A percentile compares a stretch with the other conserved stretches of the same genome.
These are phyloP conservation scores for Galerina sulciceps DNA, from an alignment of 768 basidiomycete species.

Conservation along the genomic window DNA sequence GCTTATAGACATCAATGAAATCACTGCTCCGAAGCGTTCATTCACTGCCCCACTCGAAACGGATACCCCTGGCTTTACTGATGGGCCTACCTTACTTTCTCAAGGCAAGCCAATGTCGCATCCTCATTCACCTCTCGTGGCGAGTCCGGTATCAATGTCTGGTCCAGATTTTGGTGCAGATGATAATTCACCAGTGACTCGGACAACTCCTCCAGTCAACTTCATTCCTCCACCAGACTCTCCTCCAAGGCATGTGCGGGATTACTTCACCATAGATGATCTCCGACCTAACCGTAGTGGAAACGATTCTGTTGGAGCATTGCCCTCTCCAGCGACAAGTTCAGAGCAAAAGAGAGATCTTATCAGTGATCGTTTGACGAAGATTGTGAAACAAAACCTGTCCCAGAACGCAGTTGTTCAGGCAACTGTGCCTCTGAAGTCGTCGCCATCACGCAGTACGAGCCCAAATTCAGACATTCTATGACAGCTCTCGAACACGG, in stretches of 20 bases:
- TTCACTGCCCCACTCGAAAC: slow-evolving; percentile 18
- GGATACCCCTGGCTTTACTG: slow-evolving; percentile 40
- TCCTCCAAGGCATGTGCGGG: slow-evolving; percentile 29
- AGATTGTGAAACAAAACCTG: slow-evolving; percentile 35
- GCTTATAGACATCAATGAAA: slow-evolving; percentile 53
- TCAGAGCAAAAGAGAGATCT: slow-evolving; percentile 37
- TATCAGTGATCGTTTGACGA: slow-evolving; percentile 46
- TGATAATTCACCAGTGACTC: slow-evolving; percentile 21
- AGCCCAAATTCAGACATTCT: slow-evolving; percentile 10
- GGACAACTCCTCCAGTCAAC: slow-evolving; percentile 35
- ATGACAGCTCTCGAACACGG: slow-evolving; percentile 7
- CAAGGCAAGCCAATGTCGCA: slow-evolving; percentile 4
- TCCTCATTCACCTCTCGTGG: slow-evolving; percentile 17
- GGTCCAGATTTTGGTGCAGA: background rate
- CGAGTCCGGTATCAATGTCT: slow-evolving; percentile 28
- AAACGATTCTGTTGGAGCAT: background rate
- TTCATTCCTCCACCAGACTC: slow-evolving; percentile 41
- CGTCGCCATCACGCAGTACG: slow-evolving; percentile 5
- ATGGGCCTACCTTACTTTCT: slow-evolving; percentile 36
- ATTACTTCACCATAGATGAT: slow-evolving; percentile 11
- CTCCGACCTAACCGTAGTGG: background rate
- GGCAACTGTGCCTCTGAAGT: slow-evolving; percentile 2
- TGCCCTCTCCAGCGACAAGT: slow-evolving; percentile 17
- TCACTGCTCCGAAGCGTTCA: slow-evolving; percentile 34
- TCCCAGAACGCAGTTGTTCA: background rate